These are phyloP conservation scores for Scheffersomyces ergatensis DNA, from an alignment of 805 yeast species.

Conservation along the genomic window DNA sequence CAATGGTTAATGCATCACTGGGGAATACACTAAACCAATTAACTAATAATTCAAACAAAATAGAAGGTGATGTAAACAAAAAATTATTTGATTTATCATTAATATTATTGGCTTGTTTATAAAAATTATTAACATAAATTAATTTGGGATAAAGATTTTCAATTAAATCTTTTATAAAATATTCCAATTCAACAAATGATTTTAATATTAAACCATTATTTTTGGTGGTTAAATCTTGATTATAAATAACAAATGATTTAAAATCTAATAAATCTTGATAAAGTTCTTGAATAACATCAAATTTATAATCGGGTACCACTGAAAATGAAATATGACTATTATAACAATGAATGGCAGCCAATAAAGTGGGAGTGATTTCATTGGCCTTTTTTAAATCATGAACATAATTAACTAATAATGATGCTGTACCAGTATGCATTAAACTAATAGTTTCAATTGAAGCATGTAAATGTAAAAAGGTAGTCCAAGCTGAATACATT, in stretches of 20 bases:
- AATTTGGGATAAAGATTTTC: conserved; percentile 25
- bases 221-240: conserved; percentile 10
- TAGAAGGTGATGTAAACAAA: conserved; percentile 23
- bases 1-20: conserved; percentile 27
- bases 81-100: conserved; percentile 15
- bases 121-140: conserved; percentile 20
- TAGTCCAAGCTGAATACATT: conserved; percentile 33
- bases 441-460: conserved; percentile 30
- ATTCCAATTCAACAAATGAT: conserved; percentile 23
- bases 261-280: conserved; percentile 21
- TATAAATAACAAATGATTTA: conserved; percentile 18
- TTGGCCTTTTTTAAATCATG: conserved; percentile 14
- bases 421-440: conserved; percentile 33
- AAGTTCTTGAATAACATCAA: conserved; percentile 25
- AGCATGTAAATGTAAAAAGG: conserved; percentile 30
- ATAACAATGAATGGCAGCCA: conserved; percentile 16
- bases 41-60: conserved; percentile 31
- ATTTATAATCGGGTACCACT: conserved; percentile 32
- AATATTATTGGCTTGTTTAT: conserved; percentile 13
- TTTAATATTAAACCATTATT: conserved; percentile 8
- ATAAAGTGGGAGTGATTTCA: conserved; percentile 17
- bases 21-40: conserved; percentile 37
- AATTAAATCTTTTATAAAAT: conserved; percentile 24
- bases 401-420: conserved; percentile 24
- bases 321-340: conserved; percentile 19